These are phyloP conservation scores for Myriosclerotinia duriaeana DNA, from an alignment of 2,329 filamentous ascomycete genomes.

Conservation along the genomic window DNA sequence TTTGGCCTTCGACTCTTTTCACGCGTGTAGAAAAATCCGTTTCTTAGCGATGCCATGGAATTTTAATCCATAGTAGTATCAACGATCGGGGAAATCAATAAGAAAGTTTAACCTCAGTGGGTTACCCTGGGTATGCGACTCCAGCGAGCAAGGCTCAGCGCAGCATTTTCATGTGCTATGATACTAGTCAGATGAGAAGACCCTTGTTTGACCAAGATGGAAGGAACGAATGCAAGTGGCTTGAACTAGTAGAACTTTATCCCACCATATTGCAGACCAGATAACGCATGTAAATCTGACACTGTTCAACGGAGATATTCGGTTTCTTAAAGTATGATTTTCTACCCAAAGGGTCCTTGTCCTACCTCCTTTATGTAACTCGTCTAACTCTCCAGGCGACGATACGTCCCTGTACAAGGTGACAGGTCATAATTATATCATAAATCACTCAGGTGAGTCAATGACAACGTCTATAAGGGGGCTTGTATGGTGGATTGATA, in stretches of 20 bases:
- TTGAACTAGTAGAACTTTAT: slow-evolving; percentile 1
- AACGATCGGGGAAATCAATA: neutral
- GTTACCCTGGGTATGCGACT: neutral
- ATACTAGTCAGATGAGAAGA: slow-evolving; percentile 8
- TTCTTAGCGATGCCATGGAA: too few relatives aligned
- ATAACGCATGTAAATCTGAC: slow-evolving; percentile 9
- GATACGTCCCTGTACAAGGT: slow-evolving; percentile 11
- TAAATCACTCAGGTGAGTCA: slow-evolving; percentile 21
- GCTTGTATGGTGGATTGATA: neutral
- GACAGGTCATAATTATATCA: slow-evolving; percentile 4
- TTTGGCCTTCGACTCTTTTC: too few relatives aligned
- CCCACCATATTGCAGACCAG: neutral
- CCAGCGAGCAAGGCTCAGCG: slow-evolving; percentile 9
- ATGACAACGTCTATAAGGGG: neutral
- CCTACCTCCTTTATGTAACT: slow-evolving; percentile 18
- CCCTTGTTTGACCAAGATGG: neutral
- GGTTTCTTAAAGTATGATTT: neutral
- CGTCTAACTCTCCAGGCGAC: neutral
- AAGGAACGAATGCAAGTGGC: neutral
- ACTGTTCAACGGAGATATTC: neutral
- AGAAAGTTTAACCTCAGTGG: neutral
- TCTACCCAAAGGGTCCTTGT: neutral
- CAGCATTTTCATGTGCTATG: neutral
- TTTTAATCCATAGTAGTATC: neutral
- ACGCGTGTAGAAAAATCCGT: too few relatives aligned